Conservation (phyloP, 139 green algal species). For the Micractinium conductrix region DNA sequence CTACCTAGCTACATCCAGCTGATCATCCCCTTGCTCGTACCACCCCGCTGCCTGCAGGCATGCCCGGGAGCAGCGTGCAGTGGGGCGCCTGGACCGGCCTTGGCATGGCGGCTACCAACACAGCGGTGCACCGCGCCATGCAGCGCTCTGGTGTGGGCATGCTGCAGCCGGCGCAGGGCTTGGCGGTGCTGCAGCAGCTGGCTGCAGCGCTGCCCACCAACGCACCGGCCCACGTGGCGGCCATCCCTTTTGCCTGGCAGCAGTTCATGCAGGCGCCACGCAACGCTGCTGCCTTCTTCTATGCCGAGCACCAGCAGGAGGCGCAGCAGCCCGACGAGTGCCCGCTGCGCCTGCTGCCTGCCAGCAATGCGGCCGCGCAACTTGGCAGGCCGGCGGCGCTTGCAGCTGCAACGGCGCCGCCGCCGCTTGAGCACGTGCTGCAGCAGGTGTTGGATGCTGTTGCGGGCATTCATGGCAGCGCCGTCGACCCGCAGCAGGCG, state of each 20-base stretch:
- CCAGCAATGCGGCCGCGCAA: background rate
- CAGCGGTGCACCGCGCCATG: constrained; percentile 47
- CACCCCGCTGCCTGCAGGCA: constrained; percentile 42
- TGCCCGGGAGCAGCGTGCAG: constrained; percentile 48
- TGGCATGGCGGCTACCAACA: constrained; percentile 57
- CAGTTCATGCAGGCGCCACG: background rate
- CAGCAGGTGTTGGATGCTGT: background rate
- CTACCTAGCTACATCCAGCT: no score
- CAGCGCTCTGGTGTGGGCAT: constrained; percentile 71
- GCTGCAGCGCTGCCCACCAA: background rate
- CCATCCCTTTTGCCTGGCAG: constrained; percentile 25
- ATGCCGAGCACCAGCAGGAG: background rate
- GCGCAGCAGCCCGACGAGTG: background rate
- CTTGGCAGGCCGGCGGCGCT: background rate
- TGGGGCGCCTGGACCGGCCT: constrained; percentile 61
- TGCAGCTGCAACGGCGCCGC: background rate
- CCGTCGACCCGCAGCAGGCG: constrained; percentile 1
- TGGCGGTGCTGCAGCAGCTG: constrained; percentile 49
- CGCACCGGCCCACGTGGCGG: background rate
- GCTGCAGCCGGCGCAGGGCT: constrained; percentile 57
- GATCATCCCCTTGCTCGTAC: no score
- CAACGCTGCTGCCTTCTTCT: constrained; percentile 3
- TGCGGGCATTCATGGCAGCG: background rate
- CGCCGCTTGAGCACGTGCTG: constrained; percentile 24
- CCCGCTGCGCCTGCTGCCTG: background rate